A percentile compares a stretch with the other conserved stretches of the same genome.
These are phyloP conservation scores for Fraxinus nigra DNA, from an alignment of 305 asterid genomes.

Conservation along the genomic window DNA sequence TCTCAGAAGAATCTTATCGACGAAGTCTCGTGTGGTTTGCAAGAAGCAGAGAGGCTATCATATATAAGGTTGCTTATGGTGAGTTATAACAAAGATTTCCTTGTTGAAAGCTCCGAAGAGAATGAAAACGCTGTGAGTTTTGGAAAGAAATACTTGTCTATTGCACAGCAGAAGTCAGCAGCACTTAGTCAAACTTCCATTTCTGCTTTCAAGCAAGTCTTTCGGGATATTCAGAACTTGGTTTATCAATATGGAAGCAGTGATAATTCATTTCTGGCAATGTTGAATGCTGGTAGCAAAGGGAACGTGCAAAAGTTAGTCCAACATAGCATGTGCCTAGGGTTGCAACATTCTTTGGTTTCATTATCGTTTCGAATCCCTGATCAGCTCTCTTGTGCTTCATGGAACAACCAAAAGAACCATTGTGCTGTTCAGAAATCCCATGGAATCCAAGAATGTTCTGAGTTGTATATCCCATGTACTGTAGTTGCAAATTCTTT, in stretches of 20 bases:
- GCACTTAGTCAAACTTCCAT: constrained; percentile 67
- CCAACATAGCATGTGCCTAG: constrained; percentile 92
- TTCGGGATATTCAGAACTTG: constrained; percentile 67
- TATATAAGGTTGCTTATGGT: constrained; percentile 54
- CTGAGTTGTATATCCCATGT: constrained; percentile 50
- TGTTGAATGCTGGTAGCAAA: constrained; percentile 97
- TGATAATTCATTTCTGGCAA: constrained; percentile 61
- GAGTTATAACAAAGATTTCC: constrained; percentile 50
- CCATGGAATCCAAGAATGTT: constrained; percentile 24
- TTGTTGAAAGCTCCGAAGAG: constrained; percentile 47
- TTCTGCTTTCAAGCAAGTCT: constrained; percentile 63
- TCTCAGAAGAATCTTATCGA: constrained; percentile 59
- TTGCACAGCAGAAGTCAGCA: constrained; percentile 56
- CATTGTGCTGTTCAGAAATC: constrained; percentile 22
- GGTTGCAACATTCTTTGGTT: constrained; percentile 76
- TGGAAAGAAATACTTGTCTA: constrained; percentile 35
- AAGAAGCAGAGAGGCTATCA: constrained; percentile 72
- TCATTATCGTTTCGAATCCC: constrained; percentile 75
- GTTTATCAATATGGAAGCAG: constrained; percentile 55
- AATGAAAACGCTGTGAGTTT: constrained; percentile 28
- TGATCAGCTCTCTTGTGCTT: constrained; percentile 60
- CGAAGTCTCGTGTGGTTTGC: constrained; percentile 67
- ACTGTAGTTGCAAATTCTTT: constrained; percentile 63
- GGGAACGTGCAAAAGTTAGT: constrained; percentile 80
- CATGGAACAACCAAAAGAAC: constrained; percentile 70